Percentiles rank a stretch among this genome's conserved stretches.
Conservation (phyloP, 2,329 filamentous ascomycete species). For the Balansia obtecta region DNA sequence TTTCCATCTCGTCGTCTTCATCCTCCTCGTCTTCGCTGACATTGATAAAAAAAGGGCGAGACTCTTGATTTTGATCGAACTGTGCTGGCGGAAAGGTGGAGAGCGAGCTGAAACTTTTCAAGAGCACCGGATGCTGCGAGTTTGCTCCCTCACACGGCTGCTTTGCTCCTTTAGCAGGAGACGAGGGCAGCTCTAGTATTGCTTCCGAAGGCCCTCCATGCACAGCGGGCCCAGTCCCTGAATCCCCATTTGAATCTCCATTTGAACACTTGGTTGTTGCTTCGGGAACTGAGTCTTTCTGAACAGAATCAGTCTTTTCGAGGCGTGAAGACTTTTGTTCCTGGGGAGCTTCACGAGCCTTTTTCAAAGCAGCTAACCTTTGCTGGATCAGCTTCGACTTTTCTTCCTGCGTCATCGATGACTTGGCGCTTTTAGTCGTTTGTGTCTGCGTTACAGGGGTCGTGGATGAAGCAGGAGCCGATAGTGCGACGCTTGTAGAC, state of each 20-base stretch:
- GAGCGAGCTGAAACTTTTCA: constrained; percentile 54
- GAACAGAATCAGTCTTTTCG: constrained; percentile 2
- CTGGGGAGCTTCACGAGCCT: constrained; percentile 33
- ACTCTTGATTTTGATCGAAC: constrained; percentile 44
- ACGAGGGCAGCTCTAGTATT: constrained; percentile 25
- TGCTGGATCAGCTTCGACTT: constrained; percentile 64
- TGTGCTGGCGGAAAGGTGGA: constrained; percentile 6
- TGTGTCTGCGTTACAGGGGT: not conserved
- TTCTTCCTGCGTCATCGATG: constrained; percentile 35
- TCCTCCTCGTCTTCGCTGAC: constrained; percentile 65
- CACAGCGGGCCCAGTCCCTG: not conserved
- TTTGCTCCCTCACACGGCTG: constrained; percentile 8
- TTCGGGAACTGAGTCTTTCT: not conserved
- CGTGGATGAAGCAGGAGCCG: constrained; percentile 5
- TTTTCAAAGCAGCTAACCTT: constrained; percentile 65
- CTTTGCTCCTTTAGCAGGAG: constrained; percentile 12
- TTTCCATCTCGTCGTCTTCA: constrained; percentile 48
- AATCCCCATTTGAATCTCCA: not conserved
- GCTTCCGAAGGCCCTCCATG: constrained; percentile 3
- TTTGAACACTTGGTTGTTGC: not conserved
- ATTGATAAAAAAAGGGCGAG: constrained; percentile 64
- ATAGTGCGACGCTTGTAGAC: constrained; percentile 6
- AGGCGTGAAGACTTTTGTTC: not conserved
- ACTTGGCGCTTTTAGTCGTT: constrained; percentile 14
- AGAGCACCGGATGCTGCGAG: constrained; percentile 41